Conservation (phyloP, 768 basidiomycete species). For the Suillus subluteus region DNA sequence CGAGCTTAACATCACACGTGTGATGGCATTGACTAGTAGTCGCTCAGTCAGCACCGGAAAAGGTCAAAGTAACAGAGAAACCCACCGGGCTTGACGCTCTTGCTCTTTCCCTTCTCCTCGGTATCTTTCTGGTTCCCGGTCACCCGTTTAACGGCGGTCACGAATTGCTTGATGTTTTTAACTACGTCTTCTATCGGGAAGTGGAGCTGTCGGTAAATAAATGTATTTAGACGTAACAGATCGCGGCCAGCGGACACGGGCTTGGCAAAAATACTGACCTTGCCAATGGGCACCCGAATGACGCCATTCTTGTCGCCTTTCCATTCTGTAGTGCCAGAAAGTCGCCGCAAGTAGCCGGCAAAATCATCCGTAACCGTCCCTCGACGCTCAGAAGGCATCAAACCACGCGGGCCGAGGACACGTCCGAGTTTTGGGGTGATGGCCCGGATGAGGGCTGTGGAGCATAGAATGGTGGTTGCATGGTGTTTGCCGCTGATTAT, state of each 20-base stretch:
- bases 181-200: conserved; percentile 78
- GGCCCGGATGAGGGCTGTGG: conserved; percentile 73
- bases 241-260: neutral
- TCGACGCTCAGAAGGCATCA: conserved; percentile 94
- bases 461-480: conserved; percentile 85
- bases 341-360: conserved; percentile 74
- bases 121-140: conserved; percentile 69
- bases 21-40: conserved; percentile 72
- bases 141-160: conserved; percentile 71
- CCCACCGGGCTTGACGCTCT: conserved; percentile 51
- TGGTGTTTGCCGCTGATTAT: conserved; percentile 71
- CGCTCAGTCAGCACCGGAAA: conserved; percentile 7
- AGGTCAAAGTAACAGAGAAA: conserved; percentile 5
- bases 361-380: conserved; percentile 95
- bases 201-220: conserved; percentile 53
- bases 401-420: conserved; percentile 83
- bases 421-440: conserved; percentile 83
- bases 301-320: conserved; percentile 87
- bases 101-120: conserved; percentile 38
- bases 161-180: conserved; percentile 77
- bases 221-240: conserved; percentile 9
- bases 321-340: conserved; percentile 90
- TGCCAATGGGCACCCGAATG: conserved; percentile 81
- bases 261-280: conserved; percentile 47
- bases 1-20: conserved; percentile 83